Base-by-base conservation (phyloP, 768 basidiomycete genomes). In the Pisolithus marmoratus region DNA sequence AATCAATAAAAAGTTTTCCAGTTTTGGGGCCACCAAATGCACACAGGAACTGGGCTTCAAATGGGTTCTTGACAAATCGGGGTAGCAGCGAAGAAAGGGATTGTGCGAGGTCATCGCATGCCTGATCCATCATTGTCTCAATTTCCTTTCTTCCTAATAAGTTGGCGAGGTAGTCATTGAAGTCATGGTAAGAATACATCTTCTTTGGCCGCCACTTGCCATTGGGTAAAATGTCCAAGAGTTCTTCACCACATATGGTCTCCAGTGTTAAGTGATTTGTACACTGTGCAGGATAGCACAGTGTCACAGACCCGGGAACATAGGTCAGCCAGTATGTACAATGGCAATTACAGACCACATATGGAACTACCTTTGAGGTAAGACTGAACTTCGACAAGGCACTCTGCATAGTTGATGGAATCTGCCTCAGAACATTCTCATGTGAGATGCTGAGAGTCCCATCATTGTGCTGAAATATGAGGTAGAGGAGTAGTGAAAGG, bases 21-120 rank as follows among this genome's bases (percentile, higher is more conserved):
- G 41, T 2, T 12, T 42, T 23, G 12, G 41, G 41, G 12, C 41
- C 22, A 24, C 41, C 14, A 11, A 49, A 47, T 58, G 60, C 50
- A 58, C 48, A 0, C 38, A 51, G 40, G 22, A 51, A 11, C 72
- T 64, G 0, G 11, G 41, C 41, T 23, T 42, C 22, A 11, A 42
- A 42, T 17, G 36, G 44, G 17, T 40, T 49, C 22, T 47, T 48
- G 40, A 53, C 12, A 23, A 53, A 49, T n/a, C n/a, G 26, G 8
- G 40, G 52, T 17, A 1, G 47, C 6, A 47, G 26, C 2, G 38
- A 48, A 3, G 22, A 19, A 8, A 31, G 23, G 2, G 37, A 38
- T 5, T 41, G 15, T 4, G 31, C 41, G 12, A 1, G 48, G 2
- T 42, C n/a, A 14, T 42, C 20, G 6, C 22, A 42, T 23, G 41